A percentile compares a stretch with the other conserved stretches of the same genome.
phyloP scores from a whole-genome alignment of 768 basidiomycete genomes.

The Ramaria sp. region DNA sequence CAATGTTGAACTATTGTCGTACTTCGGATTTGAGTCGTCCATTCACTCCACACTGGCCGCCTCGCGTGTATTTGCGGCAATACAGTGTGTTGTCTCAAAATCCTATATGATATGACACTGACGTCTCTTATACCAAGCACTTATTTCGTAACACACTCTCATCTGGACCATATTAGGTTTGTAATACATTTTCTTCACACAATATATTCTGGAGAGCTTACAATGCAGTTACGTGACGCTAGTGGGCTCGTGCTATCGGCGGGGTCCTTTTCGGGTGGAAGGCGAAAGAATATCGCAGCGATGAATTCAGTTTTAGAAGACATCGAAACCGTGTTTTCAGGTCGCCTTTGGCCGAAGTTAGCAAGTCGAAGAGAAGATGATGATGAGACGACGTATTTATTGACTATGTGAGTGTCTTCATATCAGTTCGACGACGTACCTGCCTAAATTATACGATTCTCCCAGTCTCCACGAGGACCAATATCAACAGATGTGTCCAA shows the following conservation, averaged over 20 bases:
- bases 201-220: not conserved
- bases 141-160: constrained; percentile 81
- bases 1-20: constrained; percentile 45
- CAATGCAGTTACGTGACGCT: not conserved
- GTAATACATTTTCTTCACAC: not conserved
- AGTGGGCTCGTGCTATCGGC: constrained; percentile 74
- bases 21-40: constrained; percentile 13
- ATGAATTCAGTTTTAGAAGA: constrained; percentile 51
- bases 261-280: constrained; percentile 51
- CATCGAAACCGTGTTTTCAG: constrained; percentile 63
- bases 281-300: constrained; percentile 52
- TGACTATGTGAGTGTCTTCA: constrained; percentile 40
- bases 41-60: constrained; percentile 14
- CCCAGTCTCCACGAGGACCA: constrained; percentile 40
- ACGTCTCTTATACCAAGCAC: constrained; percentile 35
- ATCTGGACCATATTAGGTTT: constrained; percentile 68
- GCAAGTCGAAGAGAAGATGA: constrained; percentile 63
- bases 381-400: constrained; percentile 47
- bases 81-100: not conserved
- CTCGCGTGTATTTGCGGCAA: constrained; percentile 16
- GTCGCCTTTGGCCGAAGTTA: constrained; percentile 77
- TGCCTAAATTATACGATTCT: constrained; percentile 6
- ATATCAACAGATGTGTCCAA: constrained; percentile 40
- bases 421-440: not conserved
- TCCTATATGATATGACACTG: not conserved